phyloP scores from a whole-genome alignment of 176 grass and related monocot species.

The Tillandsia fasciculata region DNA sequence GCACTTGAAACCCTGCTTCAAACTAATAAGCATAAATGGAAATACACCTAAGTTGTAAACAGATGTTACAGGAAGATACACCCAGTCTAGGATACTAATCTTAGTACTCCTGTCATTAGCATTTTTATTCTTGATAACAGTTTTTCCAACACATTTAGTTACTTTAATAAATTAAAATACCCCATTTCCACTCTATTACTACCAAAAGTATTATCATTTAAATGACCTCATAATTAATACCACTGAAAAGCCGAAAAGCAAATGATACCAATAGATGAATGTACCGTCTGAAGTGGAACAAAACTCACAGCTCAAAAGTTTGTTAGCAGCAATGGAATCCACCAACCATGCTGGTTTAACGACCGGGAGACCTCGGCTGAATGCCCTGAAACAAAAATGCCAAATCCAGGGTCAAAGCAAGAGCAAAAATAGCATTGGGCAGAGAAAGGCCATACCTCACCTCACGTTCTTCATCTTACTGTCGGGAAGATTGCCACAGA shows the following conservation, averaged over 20 bases:
- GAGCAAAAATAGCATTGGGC: not conserved
- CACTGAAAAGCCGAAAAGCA: not conserved
- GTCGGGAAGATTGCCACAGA: constrained; percentile 63
- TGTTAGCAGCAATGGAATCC: constrained; percentile 66
- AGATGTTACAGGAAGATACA: too few relatives aligned
- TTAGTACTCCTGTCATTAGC: too few relatives aligned
- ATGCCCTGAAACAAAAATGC: constrained; percentile 40
- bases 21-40: not conserved
- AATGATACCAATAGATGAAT: not conserved
- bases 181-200: not conserved
- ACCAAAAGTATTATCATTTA: too few relatives aligned
- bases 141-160: not conserved
- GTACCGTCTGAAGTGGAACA: not conserved
- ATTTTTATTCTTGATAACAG: not conserved
- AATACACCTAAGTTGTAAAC: not conserved
- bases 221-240: not conserved
- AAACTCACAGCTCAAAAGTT: constrained; percentile 65
- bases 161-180: not conserved
- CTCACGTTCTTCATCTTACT: constrained; percentile 83
- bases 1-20: too few relatives aligned
- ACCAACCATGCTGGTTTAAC: constrained; percentile 83
- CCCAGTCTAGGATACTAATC: too few relatives aligned
- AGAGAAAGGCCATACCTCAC: constrained; percentile 17
- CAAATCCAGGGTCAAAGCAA: not conserved
- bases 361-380: constrained; percentile 67